Percentiles rank a stretch among this genome's conserved stretches.
Evolutionary conservation across 1,139 yeast genomes (phyloP).

Genomic region (Pneumocystis carinii): DNA sequence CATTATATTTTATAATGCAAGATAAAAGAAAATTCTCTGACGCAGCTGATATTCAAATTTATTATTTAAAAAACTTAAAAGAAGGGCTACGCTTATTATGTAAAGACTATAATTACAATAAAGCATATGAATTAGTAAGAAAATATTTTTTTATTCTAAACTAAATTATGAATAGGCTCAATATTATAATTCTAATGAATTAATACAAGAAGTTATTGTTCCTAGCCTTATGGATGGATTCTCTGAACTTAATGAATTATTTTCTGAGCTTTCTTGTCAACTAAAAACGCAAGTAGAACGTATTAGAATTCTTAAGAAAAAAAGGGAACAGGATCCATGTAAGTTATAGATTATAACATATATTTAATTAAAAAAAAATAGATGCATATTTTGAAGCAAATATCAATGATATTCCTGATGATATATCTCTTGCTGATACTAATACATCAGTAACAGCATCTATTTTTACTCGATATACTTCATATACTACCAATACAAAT

Average conservation of each 20-base stretch:
- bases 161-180: not conserved
- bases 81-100: conserved; percentile 57
- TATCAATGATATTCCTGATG: conserved; percentile 59
- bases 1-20: conserved; percentile 41
- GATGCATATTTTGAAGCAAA: conserved; percentile 28
- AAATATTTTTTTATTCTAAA: conserved; percentile 14
- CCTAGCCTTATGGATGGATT: conserved; percentile 74
- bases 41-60: conserved; percentile 66
- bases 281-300: conserved; percentile 68
- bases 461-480: conserved; percentile 86
- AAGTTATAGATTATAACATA: conserved; percentile 31
- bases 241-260: conserved; percentile 68
- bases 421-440: conserved; percentile 87
- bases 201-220: conserved; percentile 45
- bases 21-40: conserved; percentile 64
- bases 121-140: conserved; percentile 54
- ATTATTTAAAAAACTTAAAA: conserved; percentile 44
- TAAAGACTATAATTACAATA: conserved; percentile 59
- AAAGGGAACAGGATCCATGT: conserved; percentile 72
- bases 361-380: not conserved
- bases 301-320: conserved; percentile 66
- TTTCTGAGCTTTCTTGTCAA: conserved; percentile 86
- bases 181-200: conserved; percentile 21
- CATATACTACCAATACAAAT: conserved; percentile 64
- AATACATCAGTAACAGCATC: conserved; percentile 89